Evolutionary conservation across 441 rosid species (phyloP), one percentile per base, ranked within the genome.

Genomic region (Melianthus villosus): DNA sequence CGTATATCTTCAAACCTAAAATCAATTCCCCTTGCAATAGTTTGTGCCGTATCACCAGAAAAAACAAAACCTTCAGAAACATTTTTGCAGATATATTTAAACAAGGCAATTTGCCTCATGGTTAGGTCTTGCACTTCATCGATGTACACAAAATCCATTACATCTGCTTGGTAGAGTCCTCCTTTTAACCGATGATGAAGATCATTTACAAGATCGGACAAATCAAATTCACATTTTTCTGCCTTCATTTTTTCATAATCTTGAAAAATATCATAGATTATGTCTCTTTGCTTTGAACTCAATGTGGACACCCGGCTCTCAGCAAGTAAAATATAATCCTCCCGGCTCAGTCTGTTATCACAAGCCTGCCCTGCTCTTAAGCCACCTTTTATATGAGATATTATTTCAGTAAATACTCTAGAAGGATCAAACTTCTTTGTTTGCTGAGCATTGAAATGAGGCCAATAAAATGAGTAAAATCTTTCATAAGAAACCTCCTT

Each of bases 51-150:
- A 44, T 77, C 76, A 0, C 81, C 77, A 1, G 64, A 57, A 42
- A 73, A 77, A 26, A 71, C 65, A 23, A 68, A 73, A 9, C 82
- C 79, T 20, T 65, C 64, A 1, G 31, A 42, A 9, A 66, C 63
- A 51, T 73, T 77, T 11, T 16, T 43, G 43, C 72, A 59, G 0
- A 68, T 16, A 34, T 71, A 41, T 9, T 71, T 68, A 50, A 73
- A 71, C 9, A 71, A 52, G 23, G 74, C 64, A 47, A 68, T 59
- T 32, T 71, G 82, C 31, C 69, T 62, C 66, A 62, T 73, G 2
- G 82, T 68, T 2, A 75, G 69, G 67, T 75, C 84, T 46, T 75
- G 84, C 32, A 72, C 77, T 51, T 75, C 77, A 53, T 72, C 80
- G 4, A 72, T 56, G 39, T 72, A 75, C 13, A 72, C 75, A 52